Evolutionary conservation across 345 rosid genomes (phyloP), one percentile per base, ranked within the genome.

Genomic region (Citrus reticulata): DNA sequence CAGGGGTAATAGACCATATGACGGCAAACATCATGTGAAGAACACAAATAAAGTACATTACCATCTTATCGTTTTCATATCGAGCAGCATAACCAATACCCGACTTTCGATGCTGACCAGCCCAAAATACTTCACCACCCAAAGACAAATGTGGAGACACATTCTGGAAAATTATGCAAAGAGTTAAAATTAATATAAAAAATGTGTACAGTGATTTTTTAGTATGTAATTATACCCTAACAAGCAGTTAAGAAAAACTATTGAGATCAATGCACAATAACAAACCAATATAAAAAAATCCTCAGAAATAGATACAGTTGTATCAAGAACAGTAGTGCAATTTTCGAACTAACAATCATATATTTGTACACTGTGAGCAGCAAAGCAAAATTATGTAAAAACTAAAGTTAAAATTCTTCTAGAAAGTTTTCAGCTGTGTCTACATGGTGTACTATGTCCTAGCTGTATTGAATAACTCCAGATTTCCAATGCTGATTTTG

Each of bases 51-150:
- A 60, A 30, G 24, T 39, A 58, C 70, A 76, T 63, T 90, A 95
- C 98, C 99, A 96, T 93, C 86, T 96, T 94, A 69, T 96, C 98
- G 7, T 90, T 93, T 81, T 89, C 98, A 74, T 93, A 94, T 75
- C 98, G 90, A 70, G 91, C 97, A 83, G 97, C 99, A 84, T 94
- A 96, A 77, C 99, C 98, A 79, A 93, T 71, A 62, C 99, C 99
- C 2, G 99, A 96, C 87, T 93, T 96, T 40, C 95, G 87, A 83
- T 92, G 99, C 79, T 89, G 97, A 87, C 99, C 99, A 68, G 97
- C 93, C 98, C 97, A 96, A 81, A 96, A 94, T 75, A 89, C 88
- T 87, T 96, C 99, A 79, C 97, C 97, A 66, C 97, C 99, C 89
- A 96, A 77, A 66, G 98, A 90, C 70, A 96, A 68, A 80, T 84